These are phyloP conservation scores for Tephrocybe sp. DNA, from an alignment of 768 basidiomycete species.

Conservation along the genomic window DNA sequence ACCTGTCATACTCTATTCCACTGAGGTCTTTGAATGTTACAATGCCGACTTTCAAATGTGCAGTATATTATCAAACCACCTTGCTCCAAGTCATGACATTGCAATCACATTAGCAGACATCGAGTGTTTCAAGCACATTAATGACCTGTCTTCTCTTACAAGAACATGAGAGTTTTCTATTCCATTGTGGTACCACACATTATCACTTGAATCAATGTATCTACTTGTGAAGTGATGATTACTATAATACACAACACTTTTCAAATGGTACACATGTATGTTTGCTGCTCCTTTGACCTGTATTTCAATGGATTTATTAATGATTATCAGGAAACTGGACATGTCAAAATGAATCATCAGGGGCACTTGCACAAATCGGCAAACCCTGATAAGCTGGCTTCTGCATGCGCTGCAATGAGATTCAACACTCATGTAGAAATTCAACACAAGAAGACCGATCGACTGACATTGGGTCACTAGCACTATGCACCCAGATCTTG, in stretches of 20 bases:
- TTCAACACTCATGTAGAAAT: neutral
- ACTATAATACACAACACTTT: conserved; percentile 5
- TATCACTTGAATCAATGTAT: neutral
- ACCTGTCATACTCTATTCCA: conserved; percentile 24
- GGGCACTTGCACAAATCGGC: neutral
- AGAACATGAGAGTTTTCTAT: too few relatives aligned
- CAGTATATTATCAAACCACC: conserved; percentile 35
- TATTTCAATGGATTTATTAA: neutral
- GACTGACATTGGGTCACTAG: too few relatives aligned
- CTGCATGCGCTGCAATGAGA: neutral
- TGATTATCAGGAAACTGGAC: neutral
- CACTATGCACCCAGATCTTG: too few relatives aligned
- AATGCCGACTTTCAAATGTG: conserved; percentile 36
- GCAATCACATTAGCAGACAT: conserved; percentile 23
- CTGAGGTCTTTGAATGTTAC: conserved; percentile 35
- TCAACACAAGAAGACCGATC: too few relatives aligned
- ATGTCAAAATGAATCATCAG: neutral
- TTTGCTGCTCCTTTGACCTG: neutral
- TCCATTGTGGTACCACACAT: conserved; percentile 3
- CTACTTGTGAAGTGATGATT: conserved; percentile 3
- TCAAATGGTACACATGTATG: conserved; percentile 2
- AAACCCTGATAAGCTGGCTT: neutral
- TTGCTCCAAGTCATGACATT: conserved; percentile 36
- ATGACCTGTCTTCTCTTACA: too few relatives aligned
- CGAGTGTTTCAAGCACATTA: conserved; percentile 29